Evolutionary conservation across 208 protist genomes (phyloP), one percentile per base, ranked within the genome.

Genomic region (Angomonas ambiguus): DNA sequence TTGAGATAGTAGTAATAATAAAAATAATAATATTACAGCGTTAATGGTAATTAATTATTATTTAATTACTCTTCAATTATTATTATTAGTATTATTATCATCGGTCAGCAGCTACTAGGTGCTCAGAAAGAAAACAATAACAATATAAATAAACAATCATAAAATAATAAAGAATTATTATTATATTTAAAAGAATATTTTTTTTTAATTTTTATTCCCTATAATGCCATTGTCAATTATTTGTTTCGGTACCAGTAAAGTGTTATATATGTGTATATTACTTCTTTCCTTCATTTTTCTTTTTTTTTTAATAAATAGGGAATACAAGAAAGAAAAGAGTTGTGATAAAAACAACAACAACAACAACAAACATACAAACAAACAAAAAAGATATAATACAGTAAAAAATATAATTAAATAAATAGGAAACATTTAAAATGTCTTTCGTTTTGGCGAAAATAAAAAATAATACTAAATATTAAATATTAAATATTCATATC

Each of bases 251-350:
- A 58, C 8, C 28, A 58, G 51, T 25, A 31, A 31, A 28, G 13
- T 13, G 20, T 28, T 25, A 6, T 58, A 20, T 25, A 16, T 8
- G 10, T 25, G 13, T 58, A 11, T 58, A 16, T 58, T 58, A 25
- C 51, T 58, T 6, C 18, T 58, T 58, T 31, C 28, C 56, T 33
- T 62, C 22, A 10, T 41, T 32, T 62, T 64, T n/a, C 1, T 76
- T 2, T 57, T 25, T 38, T 53, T 35, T 71, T 58, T 22, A 56
- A 56, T 13, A 56, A 45, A 22, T 18, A 20, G 49, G n/a, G 27
- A 22, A 5, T 56, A 56, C 16, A 5, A 20, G 24, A 56, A 56
- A 56, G 27, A 56, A 27, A 27, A 56, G 49, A 18, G 6, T 56
- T 27, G n/a, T 28, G 27, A 56, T 13, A 56, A 56, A 10, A 45